Evolutionary conservation across 1,284 basidiomycete species (phyloP).

Genomic region (Testicularia cyperi): DNA sequence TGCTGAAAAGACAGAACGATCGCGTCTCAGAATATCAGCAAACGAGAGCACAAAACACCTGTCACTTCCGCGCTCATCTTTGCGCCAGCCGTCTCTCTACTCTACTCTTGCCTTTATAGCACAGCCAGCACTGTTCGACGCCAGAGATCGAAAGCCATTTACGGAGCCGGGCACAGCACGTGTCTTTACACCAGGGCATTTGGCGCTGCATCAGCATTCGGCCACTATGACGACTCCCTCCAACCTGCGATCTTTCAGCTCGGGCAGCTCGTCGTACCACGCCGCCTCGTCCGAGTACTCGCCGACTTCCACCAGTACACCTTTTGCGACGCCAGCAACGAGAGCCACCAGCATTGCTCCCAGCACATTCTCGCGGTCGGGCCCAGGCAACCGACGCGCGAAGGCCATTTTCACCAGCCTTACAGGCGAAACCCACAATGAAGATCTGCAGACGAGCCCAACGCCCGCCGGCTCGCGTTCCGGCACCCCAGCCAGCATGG

Average conservation of each 20-base stretch:
- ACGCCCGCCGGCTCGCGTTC: constrained; percentile 33
- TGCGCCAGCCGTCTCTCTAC: too few relatives aligned
- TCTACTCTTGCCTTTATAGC: too few relatives aligned
- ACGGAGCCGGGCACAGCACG: neutral
- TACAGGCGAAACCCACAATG: constrained; percentile 11
- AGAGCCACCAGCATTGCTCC: constrained; percentile 34
- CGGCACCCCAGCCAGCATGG: constrained; percentile 26
- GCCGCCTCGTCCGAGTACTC: constrained; percentile 35
- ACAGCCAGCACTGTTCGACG: too few relatives aligned
- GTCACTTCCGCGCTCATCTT: too few relatives aligned
- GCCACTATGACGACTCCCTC: constrained; percentile 37
- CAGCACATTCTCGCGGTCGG: constrained; percentile 41
- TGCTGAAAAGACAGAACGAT: too few relatives aligned
- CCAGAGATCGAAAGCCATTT: too few relatives aligned
- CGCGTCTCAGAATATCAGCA: too few relatives aligned
- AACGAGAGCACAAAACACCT: too few relatives aligned
- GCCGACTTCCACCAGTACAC: constrained; percentile 36
- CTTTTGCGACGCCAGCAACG: constrained; percentile 34
- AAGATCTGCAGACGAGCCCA: constrained; percentile 27
- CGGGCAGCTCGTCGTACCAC: constrained; percentile 11
- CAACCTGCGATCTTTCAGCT: constrained; percentile 24
- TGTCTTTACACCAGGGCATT: neutral
- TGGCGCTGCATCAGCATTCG: too few relatives aligned
- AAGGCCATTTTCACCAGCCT: constrained; percentile 25
- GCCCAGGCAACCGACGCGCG: constrained; percentile 34